phyloP scores from a whole-genome alignment of 1,284 basidiomycete species.

The Trichosporon faecale region DNA sequence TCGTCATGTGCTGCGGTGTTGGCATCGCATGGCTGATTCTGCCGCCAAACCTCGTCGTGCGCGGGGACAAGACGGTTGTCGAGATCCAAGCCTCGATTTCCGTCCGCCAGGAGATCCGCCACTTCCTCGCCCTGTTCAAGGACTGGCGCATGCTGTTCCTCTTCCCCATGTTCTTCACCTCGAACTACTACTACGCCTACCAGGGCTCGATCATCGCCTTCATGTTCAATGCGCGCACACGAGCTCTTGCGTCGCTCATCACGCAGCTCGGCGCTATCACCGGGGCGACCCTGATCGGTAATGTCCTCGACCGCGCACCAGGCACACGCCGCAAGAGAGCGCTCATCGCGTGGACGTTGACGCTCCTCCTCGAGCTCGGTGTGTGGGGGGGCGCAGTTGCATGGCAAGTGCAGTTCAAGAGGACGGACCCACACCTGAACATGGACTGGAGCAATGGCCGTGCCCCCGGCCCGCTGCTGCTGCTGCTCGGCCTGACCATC shows the following conservation, averaged over 20 bases:
- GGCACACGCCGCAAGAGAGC: constrained; percentile 36
- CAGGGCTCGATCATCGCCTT: constrained; percentile 38
- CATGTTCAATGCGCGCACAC: constrained; percentile 41
- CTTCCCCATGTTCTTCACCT: constrained; percentile 42
- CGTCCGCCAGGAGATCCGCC: constrained; percentile 30
- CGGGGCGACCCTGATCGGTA: constrained; percentile 43
- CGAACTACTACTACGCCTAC: constrained; percentile 44
- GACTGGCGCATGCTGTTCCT: constrained; percentile 39
- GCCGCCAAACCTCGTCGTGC: constrained; percentile 37
- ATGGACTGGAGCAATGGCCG: neutral
- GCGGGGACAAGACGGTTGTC: constrained; percentile 39
- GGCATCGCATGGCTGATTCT: constrained; percentile 37
- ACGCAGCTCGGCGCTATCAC: constrained; percentile 38
- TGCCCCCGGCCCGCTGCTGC: neutral
- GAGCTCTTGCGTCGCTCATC: constrained; percentile 37
- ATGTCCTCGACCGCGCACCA: constrained; percentile 37
- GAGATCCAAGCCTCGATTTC: constrained; percentile 28
- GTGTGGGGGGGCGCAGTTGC: constrained; percentile 39
- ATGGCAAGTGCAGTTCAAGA: constrained; percentile 29
- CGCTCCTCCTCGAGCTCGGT: constrained; percentile 30
- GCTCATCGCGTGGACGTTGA: constrained; percentile 28
- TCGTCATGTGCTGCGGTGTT: constrained; percentile 44
- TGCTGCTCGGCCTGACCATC: constrained; percentile 30
- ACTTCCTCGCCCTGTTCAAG: constrained; percentile 34
- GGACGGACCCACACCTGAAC: neutral